These are phyloP conservation scores for Fraxinus velutina DNA, from an alignment of 305 asterid genomes.

Conservation along the genomic window DNA sequence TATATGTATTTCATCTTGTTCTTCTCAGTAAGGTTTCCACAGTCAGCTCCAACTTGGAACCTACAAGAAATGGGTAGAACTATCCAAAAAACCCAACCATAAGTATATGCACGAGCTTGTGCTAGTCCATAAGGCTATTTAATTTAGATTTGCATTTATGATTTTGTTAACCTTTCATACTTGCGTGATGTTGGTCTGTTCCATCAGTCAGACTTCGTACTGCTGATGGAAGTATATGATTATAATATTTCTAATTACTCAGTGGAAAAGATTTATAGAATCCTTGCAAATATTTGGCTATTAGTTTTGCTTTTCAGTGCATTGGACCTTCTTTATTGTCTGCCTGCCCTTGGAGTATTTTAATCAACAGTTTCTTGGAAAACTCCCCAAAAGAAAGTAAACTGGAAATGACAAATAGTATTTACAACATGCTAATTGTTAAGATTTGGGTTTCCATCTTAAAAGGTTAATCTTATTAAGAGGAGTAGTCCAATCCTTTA, in stretches of 20 bases:
- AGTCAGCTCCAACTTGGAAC: neutral
- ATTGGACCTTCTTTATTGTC: neutral
- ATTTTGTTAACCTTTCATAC: neutral
- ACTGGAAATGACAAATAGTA: neutral
- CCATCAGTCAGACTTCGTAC: neutral
- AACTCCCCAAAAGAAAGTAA: neutral
- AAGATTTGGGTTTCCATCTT: too few relatives aligned
- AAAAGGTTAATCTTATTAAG: too few relatives aligned
- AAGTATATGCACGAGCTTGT: neutral
- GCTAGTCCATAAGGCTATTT: neutral
- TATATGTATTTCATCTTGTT: neutral
- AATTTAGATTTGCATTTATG: neutral
- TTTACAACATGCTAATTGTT: neutral
- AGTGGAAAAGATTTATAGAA: neutral
- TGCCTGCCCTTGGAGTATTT: neutral
- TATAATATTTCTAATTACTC: neutral
- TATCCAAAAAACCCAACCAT: neutral
- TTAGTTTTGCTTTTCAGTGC: slow-evolving; percentile 4
- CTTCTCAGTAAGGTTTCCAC: neutral
- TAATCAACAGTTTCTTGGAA: neutral
- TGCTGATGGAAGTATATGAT: neutral
- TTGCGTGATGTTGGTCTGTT: neutral
- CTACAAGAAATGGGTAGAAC: neutral
- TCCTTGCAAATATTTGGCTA: neutral
- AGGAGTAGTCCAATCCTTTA: too few relatives aligned